Percentiles rank a stretch among this genome's conserved stretches.
Evolutionary conservation across 192 early-diverging fungal species (phyloP).

Genomic region (Podila horticola): DNA sequence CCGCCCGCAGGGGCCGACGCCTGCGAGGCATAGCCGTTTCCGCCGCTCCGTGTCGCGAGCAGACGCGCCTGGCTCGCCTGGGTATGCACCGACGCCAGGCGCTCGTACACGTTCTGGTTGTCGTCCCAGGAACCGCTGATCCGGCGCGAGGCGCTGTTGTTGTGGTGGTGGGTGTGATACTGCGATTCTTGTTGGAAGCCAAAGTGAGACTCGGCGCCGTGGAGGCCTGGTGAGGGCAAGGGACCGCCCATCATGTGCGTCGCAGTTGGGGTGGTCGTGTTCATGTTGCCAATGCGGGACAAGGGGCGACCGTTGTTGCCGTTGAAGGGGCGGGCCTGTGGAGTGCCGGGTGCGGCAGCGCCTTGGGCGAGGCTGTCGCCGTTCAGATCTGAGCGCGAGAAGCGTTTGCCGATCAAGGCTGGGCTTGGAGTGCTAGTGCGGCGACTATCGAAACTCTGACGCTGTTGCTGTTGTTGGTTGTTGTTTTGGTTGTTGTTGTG

Average conservation of each 20-base stretch:
- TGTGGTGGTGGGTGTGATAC: slow-evolving; percentile 34
- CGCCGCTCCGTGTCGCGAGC: slow-evolving; percentile 16
- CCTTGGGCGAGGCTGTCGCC: slow-evolving; percentile 14
- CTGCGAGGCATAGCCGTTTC: background rate
- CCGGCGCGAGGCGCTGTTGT: slow-evolving; percentile 35
- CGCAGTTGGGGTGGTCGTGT: slow-evolving; percentile 28
- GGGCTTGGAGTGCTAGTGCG: slow-evolving; percentile 42
- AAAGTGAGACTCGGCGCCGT: background rate
- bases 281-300: slow-evolving; percentile 20
- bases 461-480: background rate
- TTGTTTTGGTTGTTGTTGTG: background rate
- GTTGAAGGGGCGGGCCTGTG: background rate
- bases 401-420: slow-evolving; percentile 19
- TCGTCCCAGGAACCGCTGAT: slow-evolving; percentile 49
- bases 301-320: slow-evolving; percentile 23
- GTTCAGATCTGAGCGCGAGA: slow-evolving; percentile 29
- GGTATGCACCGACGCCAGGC: slow-evolving; percentile 37
- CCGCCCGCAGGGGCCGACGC: slow-evolving; percentile 37
- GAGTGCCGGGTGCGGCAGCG: background rate
- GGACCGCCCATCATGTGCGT: slow-evolving; percentile 43
- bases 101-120: slow-evolving; percentile 48
- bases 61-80: slow-evolving; percentile 43
- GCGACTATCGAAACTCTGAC: slow-evolving; percentile 25
- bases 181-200: slow-evolving; percentile 7
- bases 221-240: background rate